These are phyloP conservation scores for Epichloe elymi DNA, from an alignment of 2,329 filamentous ascomycete genomes.

Conservation along the genomic window DNA sequence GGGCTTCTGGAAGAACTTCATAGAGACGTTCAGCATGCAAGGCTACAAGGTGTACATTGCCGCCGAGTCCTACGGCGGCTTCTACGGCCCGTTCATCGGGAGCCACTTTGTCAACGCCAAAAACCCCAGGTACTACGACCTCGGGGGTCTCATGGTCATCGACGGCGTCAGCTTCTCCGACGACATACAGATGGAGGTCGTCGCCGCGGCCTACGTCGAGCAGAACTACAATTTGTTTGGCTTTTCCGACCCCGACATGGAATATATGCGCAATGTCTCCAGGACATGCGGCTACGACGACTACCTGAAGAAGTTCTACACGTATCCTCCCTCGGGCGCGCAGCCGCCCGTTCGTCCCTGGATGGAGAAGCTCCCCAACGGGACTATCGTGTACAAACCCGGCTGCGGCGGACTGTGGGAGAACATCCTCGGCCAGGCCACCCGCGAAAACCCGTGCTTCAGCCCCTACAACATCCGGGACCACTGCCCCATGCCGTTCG, in stretches of 20 bases:
- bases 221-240: conserved; percentile 47
- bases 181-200: conserved; percentile 28
- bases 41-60: conserved; percentile 59
- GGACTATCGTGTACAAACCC: conserved; percentile 18
- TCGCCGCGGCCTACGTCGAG: conserved; percentile 46
- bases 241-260: conserved; percentile 45
- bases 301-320: conserved; percentile 47
- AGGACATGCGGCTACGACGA: conserved; percentile 49
- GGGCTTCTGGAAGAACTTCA: conserved; percentile 68
- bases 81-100: conserved; percentile 59
- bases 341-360: conserved; percentile 39
- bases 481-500: conserved; percentile 57
- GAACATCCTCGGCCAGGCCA: conserved; percentile 39
- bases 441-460: conserved; percentile 61
- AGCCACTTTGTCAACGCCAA: conserved; percentile 57
- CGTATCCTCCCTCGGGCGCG: conserved; percentile 52
- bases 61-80: conserved; percentile 57
- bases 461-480: conserved; percentile 62
- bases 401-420: conserved; percentile 46
- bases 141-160: conserved; percentile 58
- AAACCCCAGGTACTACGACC: conserved; percentile 52
- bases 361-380: conserved; percentile 16
- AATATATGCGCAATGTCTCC: conserved; percentile 37
- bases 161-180: conserved; percentile 51
- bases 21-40: conserved; percentile 55